Percentiles rank a stretch among this genome's conserved stretches.
phyloP scores from a whole-genome alignment of 768 basidiomycete genomes.

The Dioszegia hungarica region DNA sequence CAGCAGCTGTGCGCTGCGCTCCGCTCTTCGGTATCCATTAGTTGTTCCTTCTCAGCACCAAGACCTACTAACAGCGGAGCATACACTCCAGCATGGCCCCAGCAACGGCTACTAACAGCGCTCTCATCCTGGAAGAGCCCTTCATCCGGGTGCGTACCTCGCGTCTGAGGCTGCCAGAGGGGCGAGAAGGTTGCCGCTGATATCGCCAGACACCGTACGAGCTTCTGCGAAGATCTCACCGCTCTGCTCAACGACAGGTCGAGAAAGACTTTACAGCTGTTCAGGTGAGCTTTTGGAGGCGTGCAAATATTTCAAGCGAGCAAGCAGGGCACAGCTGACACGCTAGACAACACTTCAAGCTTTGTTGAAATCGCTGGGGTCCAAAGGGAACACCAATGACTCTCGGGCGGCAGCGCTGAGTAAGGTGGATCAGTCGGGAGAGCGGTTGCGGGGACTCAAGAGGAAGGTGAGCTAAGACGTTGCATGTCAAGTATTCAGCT shows the following conservation, averaged over 20 bases:
- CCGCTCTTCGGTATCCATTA: neutral
- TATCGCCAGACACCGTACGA: slow-evolving; percentile 43
- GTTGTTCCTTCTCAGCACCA: no score
- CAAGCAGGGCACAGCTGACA: neutral
- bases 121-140: slow-evolving; percentile 44
- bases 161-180: neutral
- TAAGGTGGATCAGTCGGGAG: slow-evolving; percentile 31
- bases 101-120: slow-evolving; percentile 3
- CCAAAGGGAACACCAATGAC: slow-evolving; percentile 13
- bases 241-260: slow-evolving; percentile 46
- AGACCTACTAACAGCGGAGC: no score
- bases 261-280: slow-evolving; percentile 48
- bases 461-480: slow-evolving; percentile 80
- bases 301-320: neutral
- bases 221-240: slow-evolving; percentile 41
- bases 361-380: slow-evolving; percentile 13
- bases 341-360: slow-evolving; percentile 14
- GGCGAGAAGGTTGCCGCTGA: neutral
- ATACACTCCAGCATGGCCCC: slow-evolving; percentile 24
- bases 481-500: neutral
- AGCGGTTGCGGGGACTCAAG: slow-evolving; percentile 61
- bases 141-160: slow-evolving; percentile 34
- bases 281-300: no score
- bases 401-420: slow-evolving; percentile 2
- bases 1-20: neutral